phyloP scores from a whole-genome alignment of 352 stramenopile species.

The Pythium myriotylum region DNA sequence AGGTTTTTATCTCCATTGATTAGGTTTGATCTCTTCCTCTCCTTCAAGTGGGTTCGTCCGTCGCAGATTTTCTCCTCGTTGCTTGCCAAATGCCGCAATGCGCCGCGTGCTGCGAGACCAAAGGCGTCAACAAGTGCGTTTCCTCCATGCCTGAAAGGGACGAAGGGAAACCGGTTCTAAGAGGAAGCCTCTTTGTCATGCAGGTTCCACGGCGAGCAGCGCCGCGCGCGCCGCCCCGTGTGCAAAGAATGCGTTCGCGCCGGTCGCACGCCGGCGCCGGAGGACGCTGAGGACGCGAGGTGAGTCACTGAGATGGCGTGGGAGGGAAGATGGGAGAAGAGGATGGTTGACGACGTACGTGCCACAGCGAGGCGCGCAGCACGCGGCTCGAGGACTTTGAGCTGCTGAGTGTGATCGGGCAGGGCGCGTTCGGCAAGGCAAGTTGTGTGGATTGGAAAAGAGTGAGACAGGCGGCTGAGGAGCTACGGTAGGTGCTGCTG shows the following conservation, averaged over 20 bases:
- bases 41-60: slow-evolving; percentile 13
- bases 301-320: not conserved
- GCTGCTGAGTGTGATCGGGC: slow-evolving; percentile 95
- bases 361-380: slow-evolving; percentile 6
- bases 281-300: slow-evolving; percentile 2
- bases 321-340: not conserved
- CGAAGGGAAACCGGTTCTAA: not conserved
- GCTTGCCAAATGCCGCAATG: slow-evolving; percentile 83
- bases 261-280: slow-evolving; percentile 21
- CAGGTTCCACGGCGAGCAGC: slow-evolving; percentile 33
- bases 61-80: not conserved
- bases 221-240: slow-evolving; percentile 41
- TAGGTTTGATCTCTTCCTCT: no score
- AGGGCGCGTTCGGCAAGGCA: slow-evolving; percentile 79
- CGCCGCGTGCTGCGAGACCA: slow-evolving; percentile 64
- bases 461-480: not conserved
- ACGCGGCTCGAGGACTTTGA: slow-evolving; percentile 95
- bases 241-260: slow-evolving; percentile 78
- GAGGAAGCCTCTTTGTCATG: no score
- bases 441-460: not conserved
- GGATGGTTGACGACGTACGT: not conserved
- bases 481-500: slow-evolving; percentile 55
- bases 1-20: no score
- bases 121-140: slow-evolving; percentile 78
- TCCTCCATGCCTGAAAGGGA: not conserved